Base-by-base conservation (phyloP, 225 moss, liverwort and hornwort genomes). In the Lunularia cruciata region DNA sequence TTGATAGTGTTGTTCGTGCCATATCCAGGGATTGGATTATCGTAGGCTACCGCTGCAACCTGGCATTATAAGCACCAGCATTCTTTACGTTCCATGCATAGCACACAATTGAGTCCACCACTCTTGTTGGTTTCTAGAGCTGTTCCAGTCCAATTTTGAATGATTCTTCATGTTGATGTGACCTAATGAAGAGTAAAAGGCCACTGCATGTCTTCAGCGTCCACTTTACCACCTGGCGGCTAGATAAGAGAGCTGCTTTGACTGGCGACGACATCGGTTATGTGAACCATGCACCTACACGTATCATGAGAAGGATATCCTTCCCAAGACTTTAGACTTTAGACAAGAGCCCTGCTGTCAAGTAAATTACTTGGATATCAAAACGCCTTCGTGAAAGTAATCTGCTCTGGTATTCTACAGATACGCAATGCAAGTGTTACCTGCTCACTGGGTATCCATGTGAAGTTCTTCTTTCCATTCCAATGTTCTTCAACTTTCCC, bases 1-100 rank as follows among this genome's bases (percentile, higher is more conserved):
- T 90, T 94, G 71, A 94, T 94, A n/a, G 94, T 94, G 75, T 94
- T 94, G 75, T 66, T 83, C 31, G 90, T 94, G 53, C 88, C 90
- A 69, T 94, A 94, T 31, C 94, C 94, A 72, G 90, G 90, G 48
- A 91, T 94, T 33, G 90, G 90, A 54, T 89, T 89, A 75, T 94
- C 94, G 71, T 94, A 94, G 26, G 94, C 94, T 70, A 94, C 88
- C 49, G 90, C 94, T 76, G 91, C 90, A 51, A 94, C 83, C 88
- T 94, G 76, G 38, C 36, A 58, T 9, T 9, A 54, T 1, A 22
- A 69, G 26, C 47, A 37, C 30, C 37, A 49, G 1, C 48, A 18
- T 62, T 35, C 40, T 68, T 69, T 35, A 43, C 57, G 31, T 68
- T 76, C 8, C 65, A 51, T 45, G 46, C 46, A 70, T 35, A 70